Conservation (phyloP, 345 rosid genomes). For the Syzygium aqueum region DNA sequence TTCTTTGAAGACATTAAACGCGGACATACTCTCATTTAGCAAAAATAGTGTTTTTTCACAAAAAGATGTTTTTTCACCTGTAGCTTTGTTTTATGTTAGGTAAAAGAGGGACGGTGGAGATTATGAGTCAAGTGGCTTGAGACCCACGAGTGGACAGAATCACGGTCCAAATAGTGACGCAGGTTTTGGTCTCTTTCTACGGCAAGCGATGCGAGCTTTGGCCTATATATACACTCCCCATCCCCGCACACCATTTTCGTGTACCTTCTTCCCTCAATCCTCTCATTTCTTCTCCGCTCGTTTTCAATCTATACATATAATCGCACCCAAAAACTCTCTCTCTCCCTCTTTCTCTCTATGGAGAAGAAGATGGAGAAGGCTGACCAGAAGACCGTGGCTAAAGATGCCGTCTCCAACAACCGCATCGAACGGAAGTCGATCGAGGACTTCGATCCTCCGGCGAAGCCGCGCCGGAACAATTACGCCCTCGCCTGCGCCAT, state of each 20-base stretch:
- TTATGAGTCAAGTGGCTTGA: too few relatives aligned
- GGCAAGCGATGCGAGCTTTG: background rate
- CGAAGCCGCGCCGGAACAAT: slow-evolving; percentile 43
- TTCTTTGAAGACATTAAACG: too few relatives aligned
- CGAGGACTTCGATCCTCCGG: slow-evolving; percentile 37
- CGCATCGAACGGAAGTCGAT: background rate
- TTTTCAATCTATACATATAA: background rate
- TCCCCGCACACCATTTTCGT: background rate
- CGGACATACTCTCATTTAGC: too few relatives aligned
- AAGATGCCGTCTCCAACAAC: background rate
- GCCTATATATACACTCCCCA: background rate
- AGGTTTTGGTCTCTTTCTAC: background rate
- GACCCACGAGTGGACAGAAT: background rate
- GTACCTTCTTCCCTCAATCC: background rate
- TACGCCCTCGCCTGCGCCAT: slow-evolving; percentile 54
- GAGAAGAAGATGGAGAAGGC: background rate
- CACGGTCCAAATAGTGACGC: background rate
- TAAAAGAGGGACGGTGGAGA: background rate
- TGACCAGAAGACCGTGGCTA: background rate
- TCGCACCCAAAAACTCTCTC: background rate
- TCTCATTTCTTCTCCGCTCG: background rate
- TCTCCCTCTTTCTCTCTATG: too few relatives aligned
- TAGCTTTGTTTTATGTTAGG: background rate
- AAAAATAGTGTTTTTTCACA: too few relatives aligned
- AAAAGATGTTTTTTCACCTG: too few relatives aligned